These are phyloP conservation scores for Jaltomata sinuosa DNA, from an alignment of 257 asterid species.

Conservation along the genomic window DNA sequence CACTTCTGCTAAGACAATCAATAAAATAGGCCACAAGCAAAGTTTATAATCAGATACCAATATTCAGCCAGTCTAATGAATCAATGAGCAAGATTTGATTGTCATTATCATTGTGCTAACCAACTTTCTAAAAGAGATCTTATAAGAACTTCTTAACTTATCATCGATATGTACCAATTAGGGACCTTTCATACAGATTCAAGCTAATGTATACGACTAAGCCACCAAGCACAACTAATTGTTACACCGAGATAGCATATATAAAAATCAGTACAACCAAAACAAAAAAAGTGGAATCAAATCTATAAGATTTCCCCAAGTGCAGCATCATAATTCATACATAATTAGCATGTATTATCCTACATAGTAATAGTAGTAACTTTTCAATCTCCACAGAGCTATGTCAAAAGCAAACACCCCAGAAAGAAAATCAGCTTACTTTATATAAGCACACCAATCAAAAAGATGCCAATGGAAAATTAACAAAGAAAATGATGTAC, in stretches of 20 bases:
- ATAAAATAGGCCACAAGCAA: neutral
- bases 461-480: neutral
- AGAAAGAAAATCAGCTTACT: neutral
- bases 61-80: neutral
- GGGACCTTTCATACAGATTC: neutral
- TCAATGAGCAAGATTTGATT: neutral
- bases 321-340: neutral
- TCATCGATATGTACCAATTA: neutral
- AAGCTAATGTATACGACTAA: neutral
- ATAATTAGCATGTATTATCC: neutral
- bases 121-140: neutral
- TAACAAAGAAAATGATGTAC: neutral
- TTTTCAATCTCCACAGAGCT: neutral
- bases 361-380: neutral
- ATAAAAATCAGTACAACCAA: neutral
- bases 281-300: neutral
- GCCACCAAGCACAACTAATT: neutral
- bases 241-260: neutral
- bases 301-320: neutral
- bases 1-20: neutral
- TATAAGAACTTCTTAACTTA: neutral
- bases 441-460: neutral
- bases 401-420: neutral
- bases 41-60: neutral
- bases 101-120: neutral